phyloP scores from a whole-genome alignment of 2,329 filamentous ascomycete species.

The Coniochaeta pulveracea region DNA sequence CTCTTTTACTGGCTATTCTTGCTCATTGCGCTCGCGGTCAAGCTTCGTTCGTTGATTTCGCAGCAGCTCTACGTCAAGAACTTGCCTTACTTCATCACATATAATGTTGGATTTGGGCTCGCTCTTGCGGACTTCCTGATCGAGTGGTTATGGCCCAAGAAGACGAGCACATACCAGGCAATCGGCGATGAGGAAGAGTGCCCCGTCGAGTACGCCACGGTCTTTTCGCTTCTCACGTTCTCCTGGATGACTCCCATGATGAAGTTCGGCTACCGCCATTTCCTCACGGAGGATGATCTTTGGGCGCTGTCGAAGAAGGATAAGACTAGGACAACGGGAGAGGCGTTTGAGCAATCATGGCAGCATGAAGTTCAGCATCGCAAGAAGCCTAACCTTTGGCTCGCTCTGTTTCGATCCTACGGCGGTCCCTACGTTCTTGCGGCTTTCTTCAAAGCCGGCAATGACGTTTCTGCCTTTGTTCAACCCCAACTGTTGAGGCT shows the following conservation, averaged over 20 bases:
- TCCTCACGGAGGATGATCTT: slow-evolving; percentile 84
- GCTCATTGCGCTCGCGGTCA: slow-evolving; percentile 65
- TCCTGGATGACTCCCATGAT: slow-evolving; percentile 99
- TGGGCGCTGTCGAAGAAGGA: slow-evolving; percentile 83
- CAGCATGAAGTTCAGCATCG: slow-evolving; percentile 55
- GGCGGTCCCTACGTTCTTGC: slow-evolving; percentile 75
- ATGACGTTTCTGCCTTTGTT: slow-evolving; percentile 75
- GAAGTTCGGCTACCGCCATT: slow-evolving; percentile 86
- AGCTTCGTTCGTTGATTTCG: slow-evolving; percentile 75
- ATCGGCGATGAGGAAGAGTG: slow-evolving; percentile 51
- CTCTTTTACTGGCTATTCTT: slow-evolving; percentile 90
- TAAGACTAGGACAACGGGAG: slow-evolving; percentile 63
- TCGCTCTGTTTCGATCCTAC: slow-evolving; percentile 74
- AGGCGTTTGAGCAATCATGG: slow-evolving; percentile 66
- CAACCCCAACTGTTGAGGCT: slow-evolving; percentile 84
- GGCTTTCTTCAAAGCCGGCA: slow-evolving; percentile 77
- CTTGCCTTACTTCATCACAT: slow-evolving; percentile 66
- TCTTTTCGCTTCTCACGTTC: slow-evolving; percentile 91
- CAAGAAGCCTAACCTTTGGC: slow-evolving; percentile 73
- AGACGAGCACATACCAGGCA: slow-evolving; percentile 47
- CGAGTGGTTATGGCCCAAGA: slow-evolving; percentile 83
- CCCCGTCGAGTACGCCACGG: slow-evolving; percentile 79
- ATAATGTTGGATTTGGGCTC: slow-evolving; percentile 60
- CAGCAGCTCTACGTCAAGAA: slow-evolving; percentile 59
- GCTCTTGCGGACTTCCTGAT: slow-evolving; percentile 60